Evolutionary conservation across 495 filamentous ascomycete species (phyloP).

Genomic region (Rhypophila decipiens): DNA sequence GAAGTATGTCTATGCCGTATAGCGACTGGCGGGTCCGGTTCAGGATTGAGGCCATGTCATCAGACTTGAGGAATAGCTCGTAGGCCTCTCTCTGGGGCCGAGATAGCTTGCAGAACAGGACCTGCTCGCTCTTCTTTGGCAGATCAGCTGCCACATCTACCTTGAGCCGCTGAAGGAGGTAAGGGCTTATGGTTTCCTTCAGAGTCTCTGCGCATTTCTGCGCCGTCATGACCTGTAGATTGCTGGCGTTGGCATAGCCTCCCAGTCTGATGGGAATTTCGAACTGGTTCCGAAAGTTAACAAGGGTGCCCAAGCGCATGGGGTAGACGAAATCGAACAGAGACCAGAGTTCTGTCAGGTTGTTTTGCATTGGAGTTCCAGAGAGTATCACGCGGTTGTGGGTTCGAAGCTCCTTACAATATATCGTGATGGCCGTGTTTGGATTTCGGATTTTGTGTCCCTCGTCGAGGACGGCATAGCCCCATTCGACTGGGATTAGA

Average conservation of each 20-base stretch:
- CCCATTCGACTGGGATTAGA: slow-evolving; percentile 78
- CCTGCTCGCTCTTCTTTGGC: slow-evolving; percentile 89
- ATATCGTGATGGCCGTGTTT: slow-evolving; percentile 83
- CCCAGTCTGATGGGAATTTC: slow-evolving; percentile 87
- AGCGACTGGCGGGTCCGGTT: slow-evolving; percentile 69
- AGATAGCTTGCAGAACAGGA: slow-evolving; percentile 90
- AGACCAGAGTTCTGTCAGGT: slow-evolving; percentile 96
- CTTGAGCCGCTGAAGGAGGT: slow-evolving; percentile 89
- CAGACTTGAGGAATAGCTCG: slow-evolving; percentile 68
- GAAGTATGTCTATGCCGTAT: slow-evolving; percentile 81
- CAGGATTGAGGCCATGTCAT: slow-evolving; percentile 73
- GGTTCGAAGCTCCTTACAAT: slow-evolving; percentile 85
- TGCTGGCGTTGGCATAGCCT: slow-evolving; percentile 88
- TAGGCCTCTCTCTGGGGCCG: slow-evolving; percentile 70
- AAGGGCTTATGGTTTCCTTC: slow-evolving; percentile 85
- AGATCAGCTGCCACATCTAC: slow-evolving; percentile 89
- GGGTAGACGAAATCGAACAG: slow-evolving; percentile 96
- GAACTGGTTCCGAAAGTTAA: slow-evolving; percentile 82
- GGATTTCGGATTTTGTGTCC: slow-evolving; percentile 97
- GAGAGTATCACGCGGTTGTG: slow-evolving; percentile 87
- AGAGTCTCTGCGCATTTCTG: slow-evolving; percentile 84
- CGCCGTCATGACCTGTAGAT: slow-evolving; percentile 86
- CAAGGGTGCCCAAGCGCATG: slow-evolving; percentile 86
- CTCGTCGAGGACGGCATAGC: slow-evolving; percentile 90
- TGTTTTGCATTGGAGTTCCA: slow-evolving; percentile 96